Evolutionary conservation across 176 grass and related monocot species (phyloP), one percentile per base, ranked within the genome.

Genomic region (Oropetium thomaeum): DNA sequence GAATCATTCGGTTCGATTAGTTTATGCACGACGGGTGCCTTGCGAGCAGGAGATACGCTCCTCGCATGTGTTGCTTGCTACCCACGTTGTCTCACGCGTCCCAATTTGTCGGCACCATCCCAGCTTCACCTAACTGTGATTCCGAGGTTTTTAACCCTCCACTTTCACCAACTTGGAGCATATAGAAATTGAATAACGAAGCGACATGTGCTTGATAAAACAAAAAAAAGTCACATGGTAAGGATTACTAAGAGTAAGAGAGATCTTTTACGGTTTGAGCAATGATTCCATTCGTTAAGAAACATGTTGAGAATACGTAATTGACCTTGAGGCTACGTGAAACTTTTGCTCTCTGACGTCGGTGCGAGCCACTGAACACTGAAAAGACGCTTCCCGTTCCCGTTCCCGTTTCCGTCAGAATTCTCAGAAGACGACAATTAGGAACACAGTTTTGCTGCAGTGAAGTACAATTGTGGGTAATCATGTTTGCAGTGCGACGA

Each of bases 351-450:
- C n/a, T n/a, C n/a, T n/a, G n/a, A n/a, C n/a, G n/a, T n/a, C n/a
- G n/a, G n/a, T n/a, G n/a, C n/a, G n/a, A 10, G 26, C 30, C 39
- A 44, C 39, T 4, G 40, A 30, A 47, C 65, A 19, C 25, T n/a
- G n/a, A n/a, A n/a, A n/a, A n/a, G n/a, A n/a, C n/a, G n/a, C n/a
- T n/a, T n/a, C n/a, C n/a, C n/a, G n/a, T n/a, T n/a, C n/a, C n/a
- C n/a, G n/a, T n/a, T n/a, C n/a, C n/a, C n/a, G n/a, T n/a, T n/a
- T n/a, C n/a, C n/a, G n/a, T n/a, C n/a, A n/a, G n/a, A n/a, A n/a
- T n/a, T n/a, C n/a, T n/a, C n/a, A 33, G 67, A 51, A 32, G n/a
- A 70, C 32, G 67, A 70, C 43, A 70, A 70, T 49, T 7, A 49
- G 28, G 67, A 47, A 44, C 5, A 33, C 42, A 20, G 17, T 44